phyloP scores from a whole-genome alignment of 306 rosid genomes.

The Lathyrus aphaca region DNA sequence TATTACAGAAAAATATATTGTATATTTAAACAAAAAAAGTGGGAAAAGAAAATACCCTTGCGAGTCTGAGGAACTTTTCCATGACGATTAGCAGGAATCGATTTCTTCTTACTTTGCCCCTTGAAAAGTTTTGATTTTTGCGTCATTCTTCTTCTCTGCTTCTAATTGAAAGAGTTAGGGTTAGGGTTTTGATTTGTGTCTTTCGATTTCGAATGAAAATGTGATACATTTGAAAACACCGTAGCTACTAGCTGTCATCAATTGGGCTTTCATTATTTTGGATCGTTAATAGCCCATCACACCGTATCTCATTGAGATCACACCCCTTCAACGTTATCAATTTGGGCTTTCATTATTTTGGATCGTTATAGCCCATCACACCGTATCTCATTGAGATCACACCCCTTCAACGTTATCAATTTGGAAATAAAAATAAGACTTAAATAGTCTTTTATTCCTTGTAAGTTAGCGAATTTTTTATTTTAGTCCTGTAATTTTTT shows the following conservation, averaged over 20 bases:
- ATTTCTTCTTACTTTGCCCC: slow-evolving; percentile 76
- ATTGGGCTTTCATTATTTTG: slow-evolving; percentile 11
- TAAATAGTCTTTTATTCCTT: no score
- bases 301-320: neutral
- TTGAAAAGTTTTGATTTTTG: slow-evolving; percentile 76
- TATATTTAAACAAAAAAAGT: neutral
- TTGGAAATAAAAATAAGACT: no score
- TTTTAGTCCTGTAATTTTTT: no score
- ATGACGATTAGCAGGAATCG: slow-evolving; percentile 77
- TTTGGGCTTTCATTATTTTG: slow-evolving; percentile 12
- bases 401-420: neutral
- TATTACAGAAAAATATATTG: neutral
- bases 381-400: neutral
- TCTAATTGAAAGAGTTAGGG: neutral
- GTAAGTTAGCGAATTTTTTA: no score
- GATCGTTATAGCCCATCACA: neutral
- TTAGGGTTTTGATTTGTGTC: neutral
- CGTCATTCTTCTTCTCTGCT: slow-evolving; percentile 53
- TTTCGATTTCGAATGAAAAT: neutral
- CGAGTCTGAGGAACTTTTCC: slow-evolving; percentile 67
- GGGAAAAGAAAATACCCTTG: slow-evolving; percentile 50
- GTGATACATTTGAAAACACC: neutral
- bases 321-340: neutral
- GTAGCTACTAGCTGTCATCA: neutral
- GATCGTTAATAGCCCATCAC: neutral